These are phyloP conservation scores for Globisporangium paddicum DNA, from an alignment of 352 stramenopile species.

Conservation along the genomic window DNA sequence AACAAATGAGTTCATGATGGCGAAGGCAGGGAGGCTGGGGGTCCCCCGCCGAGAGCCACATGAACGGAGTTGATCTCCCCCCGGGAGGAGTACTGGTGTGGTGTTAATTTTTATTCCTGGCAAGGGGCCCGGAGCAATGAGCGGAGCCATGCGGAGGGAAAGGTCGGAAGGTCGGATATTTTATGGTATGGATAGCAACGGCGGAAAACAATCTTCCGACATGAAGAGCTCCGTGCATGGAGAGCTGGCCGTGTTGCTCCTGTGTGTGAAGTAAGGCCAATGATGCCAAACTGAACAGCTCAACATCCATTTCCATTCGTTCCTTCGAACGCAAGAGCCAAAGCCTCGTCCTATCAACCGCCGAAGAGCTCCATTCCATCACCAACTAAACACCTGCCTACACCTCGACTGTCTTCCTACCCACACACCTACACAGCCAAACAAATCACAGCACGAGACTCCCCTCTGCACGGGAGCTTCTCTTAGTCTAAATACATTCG, in stretches of 20 bases:
- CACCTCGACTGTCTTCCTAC: background rate
- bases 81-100: too few species aligned
- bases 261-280: background rate
- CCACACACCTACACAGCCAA: background rate
- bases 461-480: background rate
- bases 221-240: background rate
- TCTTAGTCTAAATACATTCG: conserved; percentile 49
- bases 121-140: too few species aligned
- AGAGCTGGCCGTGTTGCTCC: too few species aligned
- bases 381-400: background rate
- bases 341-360: background rate
- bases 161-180: too few species aligned
- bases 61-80: too few species aligned
- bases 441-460: background rate
- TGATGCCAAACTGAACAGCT: background rate
- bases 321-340: background rate
- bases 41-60: too few species aligned
- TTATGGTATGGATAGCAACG: background rate
- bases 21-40: too few species aligned
- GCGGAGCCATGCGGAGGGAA: too few species aligned
- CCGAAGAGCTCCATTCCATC: background rate
- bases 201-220: background rate
- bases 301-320: background rate
- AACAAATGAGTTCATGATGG: too few species aligned
- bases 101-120: too few species aligned